Evolutionary conservation across 2,329 filamentous ascomycete genomes (phyloP).

Genomic region (Metarhizium album): DNA sequence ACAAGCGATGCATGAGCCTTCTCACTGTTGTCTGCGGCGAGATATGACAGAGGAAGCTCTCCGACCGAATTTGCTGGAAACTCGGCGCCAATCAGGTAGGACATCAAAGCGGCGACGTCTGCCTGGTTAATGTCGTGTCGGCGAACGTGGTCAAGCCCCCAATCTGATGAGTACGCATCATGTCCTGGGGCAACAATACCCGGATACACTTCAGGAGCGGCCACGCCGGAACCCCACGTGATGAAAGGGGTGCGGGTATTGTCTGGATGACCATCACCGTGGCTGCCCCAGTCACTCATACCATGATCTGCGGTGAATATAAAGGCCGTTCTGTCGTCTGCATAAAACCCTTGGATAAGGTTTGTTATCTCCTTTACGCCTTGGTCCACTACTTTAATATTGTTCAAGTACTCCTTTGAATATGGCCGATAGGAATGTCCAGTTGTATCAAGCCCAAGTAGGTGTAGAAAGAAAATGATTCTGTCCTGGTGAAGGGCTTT

Average conservation of each 20-base stretch:
- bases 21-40: conserved; percentile 59
- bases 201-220: conserved; percentile 52
- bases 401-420: conserved; percentile 88
- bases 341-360: conserved; percentile 77
- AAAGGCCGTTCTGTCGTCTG: conserved; percentile 76
- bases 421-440: conserved; percentile 84
- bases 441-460: conserved; percentile 83
- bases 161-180: conserved; percentile 84
- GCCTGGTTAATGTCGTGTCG: conserved; percentile 90
- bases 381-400: conserved; percentile 87
- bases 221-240: conserved; percentile 85
- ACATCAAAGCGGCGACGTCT: conserved; percentile 91
- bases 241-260: conserved; percentile 93
- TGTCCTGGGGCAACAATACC: conserved; percentile 62
- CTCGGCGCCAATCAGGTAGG: conserved; percentile 75
- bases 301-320: conserved; percentile 97
- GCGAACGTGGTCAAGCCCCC: conserved; percentile 68
- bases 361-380: conserved; percentile 77
- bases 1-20: conserved; percentile 78
- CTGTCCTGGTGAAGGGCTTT: conserved; percentile 69
- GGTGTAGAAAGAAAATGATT: conserved; percentile 87
- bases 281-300: conserved; percentile 99
- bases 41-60: conserved; percentile 74
- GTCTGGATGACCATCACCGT: conserved; percentile 93
- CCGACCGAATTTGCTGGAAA: conserved; percentile 97